Conservation (phyloP, 2,329 filamentous ascomycete genomes). For the Cercospora brassicicola region DNA sequence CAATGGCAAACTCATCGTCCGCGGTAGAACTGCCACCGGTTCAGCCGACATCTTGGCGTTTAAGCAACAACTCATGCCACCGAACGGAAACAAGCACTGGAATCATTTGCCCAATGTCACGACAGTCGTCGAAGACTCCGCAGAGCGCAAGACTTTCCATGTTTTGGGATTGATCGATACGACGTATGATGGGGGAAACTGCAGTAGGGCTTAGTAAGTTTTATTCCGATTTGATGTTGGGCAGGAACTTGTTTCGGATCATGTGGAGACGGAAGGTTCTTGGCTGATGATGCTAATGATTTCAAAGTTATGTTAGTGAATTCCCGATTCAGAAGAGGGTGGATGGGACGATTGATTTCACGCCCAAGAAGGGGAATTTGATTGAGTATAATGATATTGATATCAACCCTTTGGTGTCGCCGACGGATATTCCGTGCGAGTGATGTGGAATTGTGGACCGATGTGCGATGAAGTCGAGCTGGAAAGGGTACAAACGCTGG, state of each 20-base stretch:
- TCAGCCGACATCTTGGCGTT: constrained; percentile 15
- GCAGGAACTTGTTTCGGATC: not conserved
- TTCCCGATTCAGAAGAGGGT: constrained; percentile 17
- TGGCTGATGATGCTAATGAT: not conserved
- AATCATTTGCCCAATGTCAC: constrained; percentile 20
- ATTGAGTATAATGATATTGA: constrained; percentile 18
- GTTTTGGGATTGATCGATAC: constrained; percentile 18
- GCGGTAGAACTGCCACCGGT: constrained; percentile 9
- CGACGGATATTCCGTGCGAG: constrained; percentile 19
- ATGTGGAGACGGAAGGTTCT: not conserved
- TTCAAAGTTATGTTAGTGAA: constrained; percentile 11
- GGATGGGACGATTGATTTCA: constrained; percentile 7
- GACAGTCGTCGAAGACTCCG: constrained; percentile 12
- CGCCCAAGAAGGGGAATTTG: constrained; percentile 8
- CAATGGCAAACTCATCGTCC: constrained; percentile 19
- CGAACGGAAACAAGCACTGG: constrained; percentile 20
- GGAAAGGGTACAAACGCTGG: too few relatives aligned
- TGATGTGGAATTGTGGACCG: not conserved
- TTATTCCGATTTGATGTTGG: not conserved
- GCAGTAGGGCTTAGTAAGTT: constrained; percentile 20
- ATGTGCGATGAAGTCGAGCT: too few relatives aligned
- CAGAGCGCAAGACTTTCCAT: constrained; percentile 14
- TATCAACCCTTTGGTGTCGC: constrained; percentile 8
- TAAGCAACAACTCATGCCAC: constrained; percentile 17
- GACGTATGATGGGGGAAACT: constrained; percentile 22